These are phyloP conservation scores for Vigna reflexopilosa DNA, from an alignment of 306 rosid genomes.

Conservation along the genomic window DNA sequence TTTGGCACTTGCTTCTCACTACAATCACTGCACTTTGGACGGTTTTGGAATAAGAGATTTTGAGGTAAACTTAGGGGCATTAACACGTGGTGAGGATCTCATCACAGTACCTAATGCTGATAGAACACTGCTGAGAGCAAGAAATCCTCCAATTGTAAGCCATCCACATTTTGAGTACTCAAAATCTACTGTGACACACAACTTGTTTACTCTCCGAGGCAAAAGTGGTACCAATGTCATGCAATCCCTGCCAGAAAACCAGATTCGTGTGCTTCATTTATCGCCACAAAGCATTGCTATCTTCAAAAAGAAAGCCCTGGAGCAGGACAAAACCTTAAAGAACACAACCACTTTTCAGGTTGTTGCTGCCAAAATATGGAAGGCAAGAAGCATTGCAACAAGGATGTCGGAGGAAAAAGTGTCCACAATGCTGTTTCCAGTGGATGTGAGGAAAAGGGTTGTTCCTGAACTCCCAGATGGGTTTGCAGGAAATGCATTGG, in stretches of 20 bases:
- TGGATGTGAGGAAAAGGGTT: constrained; percentile 54
- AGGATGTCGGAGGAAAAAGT: constrained; percentile 40
- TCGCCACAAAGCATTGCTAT: constrained; percentile 45
- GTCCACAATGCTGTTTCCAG: constrained; percentile 57
- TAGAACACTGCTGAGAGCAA: constrained; percentile 53
- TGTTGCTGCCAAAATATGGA: constrained; percentile 62
- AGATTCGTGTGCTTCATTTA: constrained; percentile 42
- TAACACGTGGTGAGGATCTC: constrained; percentile 49
- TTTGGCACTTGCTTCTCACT: constrained; percentile 57
- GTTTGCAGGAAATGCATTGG: constrained; percentile 66
- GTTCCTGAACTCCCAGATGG: constrained; percentile 50
- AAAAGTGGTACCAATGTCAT: constrained; percentile 5
- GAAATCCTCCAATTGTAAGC: constrained; percentile 55
- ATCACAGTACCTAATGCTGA: constrained; percentile 48
- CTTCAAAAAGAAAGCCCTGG: constrained; percentile 44
- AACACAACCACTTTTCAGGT: constrained; percentile 54
- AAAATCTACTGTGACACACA: constrained; percentile 35
- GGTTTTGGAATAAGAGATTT: constrained; percentile 56
- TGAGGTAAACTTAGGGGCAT: constrained; percentile 57
- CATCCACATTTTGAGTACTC: constrained; percentile 64
- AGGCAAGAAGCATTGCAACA: constrained; percentile 55
- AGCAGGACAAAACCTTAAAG: constrained; percentile 30
- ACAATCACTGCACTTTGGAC: constrained; percentile 64
- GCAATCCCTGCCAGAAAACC: constrained; percentile 12
- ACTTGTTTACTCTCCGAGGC: constrained; percentile 42